Evolutionary conservation across 2,329 filamentous ascomycete genomes (phyloP).

Genomic region (Dothistroma septosporum): DNA sequence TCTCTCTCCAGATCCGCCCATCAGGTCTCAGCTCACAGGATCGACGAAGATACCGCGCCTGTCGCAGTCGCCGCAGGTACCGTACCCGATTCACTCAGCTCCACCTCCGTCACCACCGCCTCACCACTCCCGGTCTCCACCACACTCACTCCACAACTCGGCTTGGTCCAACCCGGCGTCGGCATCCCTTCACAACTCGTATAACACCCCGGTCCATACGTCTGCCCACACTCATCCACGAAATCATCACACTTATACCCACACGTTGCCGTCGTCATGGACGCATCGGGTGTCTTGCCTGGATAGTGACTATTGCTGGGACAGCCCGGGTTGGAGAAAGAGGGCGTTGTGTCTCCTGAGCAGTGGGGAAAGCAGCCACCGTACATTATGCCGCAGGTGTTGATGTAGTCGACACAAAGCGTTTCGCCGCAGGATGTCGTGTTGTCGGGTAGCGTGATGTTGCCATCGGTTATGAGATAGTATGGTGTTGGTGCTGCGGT

Average conservation of each 20-base stretch:
- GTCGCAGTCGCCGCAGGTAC: background rate
- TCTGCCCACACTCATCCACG: slow-evolving; percentile 21
- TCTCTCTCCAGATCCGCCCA: background rate
- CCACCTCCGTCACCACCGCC: background rate
- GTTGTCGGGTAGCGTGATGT: background rate
- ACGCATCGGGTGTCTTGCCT: slow-evolving; percentile 7
- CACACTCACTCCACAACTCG: slow-evolving; percentile 9
- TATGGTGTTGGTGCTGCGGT: background rate
- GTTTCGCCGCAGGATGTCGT: slow-evolving; percentile 5
- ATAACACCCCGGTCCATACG: slow-evolving; percentile 23
- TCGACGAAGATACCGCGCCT: background rate
- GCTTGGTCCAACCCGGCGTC: slow-evolving; percentile 16
- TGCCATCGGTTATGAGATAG: too few species aligned
- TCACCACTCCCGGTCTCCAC: background rate
- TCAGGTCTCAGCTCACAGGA: background rate
- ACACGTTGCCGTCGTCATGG: slow-evolving; percentile 11
- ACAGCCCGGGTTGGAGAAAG: slow-evolving; percentile 22
- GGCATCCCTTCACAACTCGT: slow-evolving; percentile 14
- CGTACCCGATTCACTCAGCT: background rate
- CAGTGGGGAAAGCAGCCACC: slow-evolving; percentile 26
- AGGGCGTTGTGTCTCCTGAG: slow-evolving; percentile 18
- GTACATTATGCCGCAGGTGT: slow-evolving; percentile 24
- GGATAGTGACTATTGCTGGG: slow-evolving; percentile 3
- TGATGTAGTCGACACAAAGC: slow-evolving; percentile 26
- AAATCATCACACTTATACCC: slow-evolving; percentile 18